A percentile compares a stretch with the other conserved stretches of the same genome.
phyloP scores from a whole-genome alignment of 352 stramenopile genomes.

The Phytopythium boreale region DNA sequence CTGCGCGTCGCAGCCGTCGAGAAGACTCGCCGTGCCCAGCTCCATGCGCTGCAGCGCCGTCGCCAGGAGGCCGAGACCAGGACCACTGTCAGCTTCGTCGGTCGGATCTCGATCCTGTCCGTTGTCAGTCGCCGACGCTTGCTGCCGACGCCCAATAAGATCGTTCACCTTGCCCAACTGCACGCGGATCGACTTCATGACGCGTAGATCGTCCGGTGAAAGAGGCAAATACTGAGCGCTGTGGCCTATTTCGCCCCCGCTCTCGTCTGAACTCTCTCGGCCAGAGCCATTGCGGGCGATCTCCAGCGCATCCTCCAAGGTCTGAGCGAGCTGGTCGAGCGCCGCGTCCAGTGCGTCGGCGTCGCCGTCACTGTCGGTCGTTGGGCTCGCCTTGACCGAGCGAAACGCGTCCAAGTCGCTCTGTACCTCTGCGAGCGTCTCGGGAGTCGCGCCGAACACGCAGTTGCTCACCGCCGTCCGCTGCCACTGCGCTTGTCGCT shows the following conservation, averaged over 20 bases:
- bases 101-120: not conserved
- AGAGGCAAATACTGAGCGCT: not conserved
- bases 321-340: conserved; percentile 14
- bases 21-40: conserved; percentile 48
- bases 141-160: not conserved
- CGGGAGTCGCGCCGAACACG: conserved; percentile 41
- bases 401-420: conserved; percentile 32
- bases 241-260: conserved; percentile 10
- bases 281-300: not conserved
- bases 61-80: conserved; percentile 24
- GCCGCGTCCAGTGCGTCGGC: not conserved
- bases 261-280: not conserved
- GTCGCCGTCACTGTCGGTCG: not conserved
- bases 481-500: conserved; percentile 27
- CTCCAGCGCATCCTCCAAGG: not conserved
- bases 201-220: conserved; percentile 6
- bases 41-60: conserved; percentile 60
- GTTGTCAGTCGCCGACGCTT: not conserved
- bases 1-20: conserved; percentile 53
- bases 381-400: conserved; percentile 7
- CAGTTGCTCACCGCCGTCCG: conserved; percentile 49
- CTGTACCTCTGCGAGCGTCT: conserved; percentile 28
- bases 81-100: conserved; percentile 15
- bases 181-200: conserved; percentile 46
- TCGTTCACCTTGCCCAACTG: conserved; percentile 40